Base-by-base conservation (phyloP, 2,329 filamentous ascomycete species). In the Atkinsonella texensis region DNA sequence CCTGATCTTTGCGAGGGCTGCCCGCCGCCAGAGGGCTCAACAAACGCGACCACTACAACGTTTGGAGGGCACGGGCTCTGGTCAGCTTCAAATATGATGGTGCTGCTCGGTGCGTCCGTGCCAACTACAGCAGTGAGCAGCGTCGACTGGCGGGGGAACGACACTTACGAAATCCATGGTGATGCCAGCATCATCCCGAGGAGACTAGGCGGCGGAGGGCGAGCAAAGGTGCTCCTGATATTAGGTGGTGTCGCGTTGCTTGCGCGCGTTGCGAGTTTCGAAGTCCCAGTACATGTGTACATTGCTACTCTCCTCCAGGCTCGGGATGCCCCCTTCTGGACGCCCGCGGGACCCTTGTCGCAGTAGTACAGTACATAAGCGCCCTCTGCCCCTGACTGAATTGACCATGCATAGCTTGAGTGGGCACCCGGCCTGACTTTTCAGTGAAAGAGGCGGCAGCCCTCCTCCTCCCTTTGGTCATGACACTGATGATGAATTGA, bases 31-130 rank as follows among this genome's bases (percentile, higher is more conserved):
- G 71, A 63, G 79, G 77, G 64, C 79, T 81, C 71, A 84, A 70
- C 69, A 84, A 73, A 68, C 81, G 79, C 70, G 80, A 80, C 81
- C 81, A 85, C 81, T 84, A 59, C 32, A n/a, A 12, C 15, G 15
- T 12, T 17, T 32, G 10, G 18, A 35, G 23, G 46, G 1, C 33
- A 7, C 40, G 41, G 32, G 32, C 17, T 42, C 40, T 4, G 8
- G 46, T 54, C 28, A 54, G 53, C 46, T 52, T 50, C 31, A 17
- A 46, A 44, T 23, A 12, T 2, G 8, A n/a, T 9, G n/a, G n/a
- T 28, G 38, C 23, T n/a, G 2, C 47, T 32, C 38, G 2, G 32
- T 13, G 38, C 17, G n/a, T 28, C 38, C 20, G 15, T 41, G 5
- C 10, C 17, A 28, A 20, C 28, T 28, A 28, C 28, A 28, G 28